These are phyloP conservation scores for Cordyceps cicadae DNA, from an alignment of 2,329 filamentous ascomycete species.

Conservation along the genomic window DNA sequence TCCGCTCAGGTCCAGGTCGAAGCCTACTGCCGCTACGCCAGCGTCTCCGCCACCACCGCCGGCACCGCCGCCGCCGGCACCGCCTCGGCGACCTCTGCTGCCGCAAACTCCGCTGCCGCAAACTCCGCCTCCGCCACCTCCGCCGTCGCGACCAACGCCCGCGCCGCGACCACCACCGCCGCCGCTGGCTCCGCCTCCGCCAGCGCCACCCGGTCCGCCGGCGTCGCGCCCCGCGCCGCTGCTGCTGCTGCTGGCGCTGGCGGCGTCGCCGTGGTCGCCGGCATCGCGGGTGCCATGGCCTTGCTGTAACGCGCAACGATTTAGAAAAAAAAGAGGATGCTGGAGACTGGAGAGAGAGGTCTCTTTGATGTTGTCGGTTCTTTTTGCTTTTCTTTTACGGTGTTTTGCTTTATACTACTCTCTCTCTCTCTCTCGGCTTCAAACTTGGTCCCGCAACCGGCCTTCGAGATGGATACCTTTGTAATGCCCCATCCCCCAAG, in stretches of 20 bases:
- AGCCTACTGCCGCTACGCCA: slow-evolving; percentile 39
- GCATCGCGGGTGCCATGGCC: slow-evolving; percentile 30
- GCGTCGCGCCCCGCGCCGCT: slow-evolving; percentile 21
- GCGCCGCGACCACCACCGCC: slow-evolving; percentile 19
- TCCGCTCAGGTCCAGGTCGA: slow-evolving; percentile 32
- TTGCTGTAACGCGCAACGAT: slow-evolving; percentile 23
- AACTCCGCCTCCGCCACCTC: slow-evolving; percentile 13
- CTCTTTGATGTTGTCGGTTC: background rate
- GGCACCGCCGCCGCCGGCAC: too few species aligned
- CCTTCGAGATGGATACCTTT: background rate
- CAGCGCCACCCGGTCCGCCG: slow-evolving; percentile 18
- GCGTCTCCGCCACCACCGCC: slow-evolving; percentile 22
- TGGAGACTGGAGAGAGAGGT: background rate
- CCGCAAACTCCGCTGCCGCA: slow-evolving; percentile 15
- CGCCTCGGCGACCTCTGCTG: too few species aligned
- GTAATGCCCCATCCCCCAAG: background rate
- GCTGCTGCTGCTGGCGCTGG: slow-evolving; percentile 23
- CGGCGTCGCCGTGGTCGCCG: slow-evolving; percentile 23
- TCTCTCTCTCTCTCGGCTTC: too few species aligned
- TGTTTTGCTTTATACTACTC: background rate
- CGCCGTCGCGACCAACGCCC: slow-evolving; percentile 15
- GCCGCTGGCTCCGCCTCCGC: slow-evolving; percentile 14
- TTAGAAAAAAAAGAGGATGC: background rate
- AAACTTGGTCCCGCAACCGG: background rate
- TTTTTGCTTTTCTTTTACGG: background rate